phyloP scores from a whole-genome alignment of 129 eudicot genomes.

The Flaveria robusta region DNA sequence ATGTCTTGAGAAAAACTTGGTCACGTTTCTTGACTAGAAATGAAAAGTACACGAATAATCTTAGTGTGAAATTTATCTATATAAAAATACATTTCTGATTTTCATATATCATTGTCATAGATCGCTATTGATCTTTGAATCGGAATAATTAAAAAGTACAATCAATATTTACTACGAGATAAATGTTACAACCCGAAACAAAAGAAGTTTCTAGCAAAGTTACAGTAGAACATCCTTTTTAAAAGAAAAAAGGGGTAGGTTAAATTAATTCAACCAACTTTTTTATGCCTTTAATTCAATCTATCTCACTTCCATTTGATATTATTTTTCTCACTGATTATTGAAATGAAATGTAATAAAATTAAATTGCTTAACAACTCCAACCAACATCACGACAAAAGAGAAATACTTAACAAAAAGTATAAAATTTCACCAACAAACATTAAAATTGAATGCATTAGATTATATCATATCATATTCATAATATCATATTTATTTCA shows the following conservation, averaged over 20 bases:
- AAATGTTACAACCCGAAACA: background rate
- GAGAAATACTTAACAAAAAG: background rate
- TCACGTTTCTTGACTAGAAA: too few species aligned
- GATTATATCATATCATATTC: background rate
- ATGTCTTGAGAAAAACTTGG: too few species aligned
- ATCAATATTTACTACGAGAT: background rate
- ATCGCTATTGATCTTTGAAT: background rate
- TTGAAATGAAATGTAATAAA: background rate
- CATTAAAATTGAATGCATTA: constrained; percentile 4
- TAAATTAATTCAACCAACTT: constrained; percentile 14
- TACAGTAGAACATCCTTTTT: background rate
- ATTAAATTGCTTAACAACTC: background rate
- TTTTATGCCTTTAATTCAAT: constrained; percentile 10
- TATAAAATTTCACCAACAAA: constrained; percentile 5
- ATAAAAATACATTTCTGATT: background rate
- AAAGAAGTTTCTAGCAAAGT: background rate
- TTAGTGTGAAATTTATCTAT: too few species aligned
- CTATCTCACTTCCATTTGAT: background rate
- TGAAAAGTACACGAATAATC: too few species aligned
- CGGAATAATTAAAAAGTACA: background rate
- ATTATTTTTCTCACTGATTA: constrained; percentile 2
- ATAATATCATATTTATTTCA: background rate
- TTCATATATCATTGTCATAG: background rate
- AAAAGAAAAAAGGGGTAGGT: background rate
- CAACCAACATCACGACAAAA: background rate